Conservation (phyloP, 2,329 filamentous ascomycete species). For the Stylonectria norvegica region DNA sequence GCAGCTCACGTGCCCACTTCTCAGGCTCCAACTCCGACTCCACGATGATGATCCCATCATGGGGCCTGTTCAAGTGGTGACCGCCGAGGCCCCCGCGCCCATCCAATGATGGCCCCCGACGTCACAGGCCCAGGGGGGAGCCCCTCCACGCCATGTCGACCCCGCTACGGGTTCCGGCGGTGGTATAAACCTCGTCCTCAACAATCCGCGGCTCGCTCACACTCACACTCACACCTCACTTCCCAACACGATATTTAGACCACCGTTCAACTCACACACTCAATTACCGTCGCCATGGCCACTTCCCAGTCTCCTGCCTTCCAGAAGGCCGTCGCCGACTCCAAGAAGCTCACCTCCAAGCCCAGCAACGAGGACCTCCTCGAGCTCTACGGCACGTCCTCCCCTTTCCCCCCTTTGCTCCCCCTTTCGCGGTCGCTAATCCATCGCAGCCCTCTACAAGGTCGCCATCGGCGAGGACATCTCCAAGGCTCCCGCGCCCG, state of each 20-base stretch:
- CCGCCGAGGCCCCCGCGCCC: too few relatives aligned
- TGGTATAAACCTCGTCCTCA: constrained; percentile 4
- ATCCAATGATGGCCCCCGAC: too few relatives aligned
- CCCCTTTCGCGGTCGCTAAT: not conserved
- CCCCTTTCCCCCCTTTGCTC: not conserved
- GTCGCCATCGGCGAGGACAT: constrained; percentile 56
- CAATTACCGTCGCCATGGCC: constrained; percentile 36
- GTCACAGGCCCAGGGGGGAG: too few relatives aligned
- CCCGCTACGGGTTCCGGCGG: too few relatives aligned
- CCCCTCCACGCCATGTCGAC: too few relatives aligned
- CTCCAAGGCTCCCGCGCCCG: constrained; percentile 52
- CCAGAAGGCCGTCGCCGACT: constrained; percentile 57
- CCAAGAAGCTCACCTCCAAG: constrained; percentile 65
- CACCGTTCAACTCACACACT: constrained; percentile 1
- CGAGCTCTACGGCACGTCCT: constrained; percentile 53
- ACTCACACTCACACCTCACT: not conserved
- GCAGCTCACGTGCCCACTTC: too few relatives aligned
- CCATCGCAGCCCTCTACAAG: constrained; percentile 54
- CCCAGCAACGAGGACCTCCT: constrained; percentile 63
- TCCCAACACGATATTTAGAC: not conserved
- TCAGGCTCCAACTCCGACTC: too few relatives aligned
- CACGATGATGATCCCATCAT: too few relatives aligned
- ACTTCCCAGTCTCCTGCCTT: constrained; percentile 44
- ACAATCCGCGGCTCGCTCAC: constrained; percentile 1
- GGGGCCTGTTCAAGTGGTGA: too few relatives aligned